Conservation (phyloP, 169 alveolate genomes). For the Hepatocystis sp. region DNA sequence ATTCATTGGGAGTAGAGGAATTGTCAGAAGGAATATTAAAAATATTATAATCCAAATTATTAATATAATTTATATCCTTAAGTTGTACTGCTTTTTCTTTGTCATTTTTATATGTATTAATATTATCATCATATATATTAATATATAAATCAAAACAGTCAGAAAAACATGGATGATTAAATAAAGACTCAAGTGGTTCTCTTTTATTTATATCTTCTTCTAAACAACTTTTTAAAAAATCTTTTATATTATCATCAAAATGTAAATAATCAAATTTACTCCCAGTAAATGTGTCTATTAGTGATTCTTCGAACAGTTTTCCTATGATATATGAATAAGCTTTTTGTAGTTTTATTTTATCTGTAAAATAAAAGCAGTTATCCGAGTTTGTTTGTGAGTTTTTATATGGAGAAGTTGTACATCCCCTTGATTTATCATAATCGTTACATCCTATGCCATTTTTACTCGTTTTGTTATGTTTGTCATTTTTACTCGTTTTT, state of each 20-base stretch:
- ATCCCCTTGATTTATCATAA: too few relatives aligned
- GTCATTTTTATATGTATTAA: conserved; percentile 60
- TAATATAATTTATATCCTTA: conserved; percentile 33
- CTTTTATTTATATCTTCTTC: conserved; percentile 10
- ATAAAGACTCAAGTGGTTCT: conserved; percentile 16
- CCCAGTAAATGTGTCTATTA: conserved; percentile 64
- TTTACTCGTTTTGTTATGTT: too few relatives aligned
- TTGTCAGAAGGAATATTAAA: conserved; percentile 45
- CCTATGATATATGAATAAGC: conserved; percentile 72
- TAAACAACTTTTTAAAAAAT: conserved; percentile 20
- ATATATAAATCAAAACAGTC: conserved; percentile 61
- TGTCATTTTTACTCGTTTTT: too few relatives aligned
- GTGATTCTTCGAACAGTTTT: conserved; percentile 53
- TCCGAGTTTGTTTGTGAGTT: too few relatives aligned
- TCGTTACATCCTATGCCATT: too few relatives aligned
- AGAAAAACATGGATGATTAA: conserved; percentile 37
- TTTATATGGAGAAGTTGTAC: too few relatives aligned
- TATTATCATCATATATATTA: conserved; percentile 62
- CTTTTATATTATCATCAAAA: conserved; percentile 45
- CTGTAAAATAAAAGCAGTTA: conserved; percentile 24
- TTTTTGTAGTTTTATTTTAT: conserved; percentile 24
- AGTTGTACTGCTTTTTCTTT: conserved; percentile 58
- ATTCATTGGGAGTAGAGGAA: conserved; percentile 11
- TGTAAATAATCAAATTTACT: conserved; percentile 57
- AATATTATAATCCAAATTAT: conserved; percentile 39